Evolutionary conservation across 1,284 basidiomycete genomes (phyloP).

Genomic region (Tilletia setariae): DNA sequence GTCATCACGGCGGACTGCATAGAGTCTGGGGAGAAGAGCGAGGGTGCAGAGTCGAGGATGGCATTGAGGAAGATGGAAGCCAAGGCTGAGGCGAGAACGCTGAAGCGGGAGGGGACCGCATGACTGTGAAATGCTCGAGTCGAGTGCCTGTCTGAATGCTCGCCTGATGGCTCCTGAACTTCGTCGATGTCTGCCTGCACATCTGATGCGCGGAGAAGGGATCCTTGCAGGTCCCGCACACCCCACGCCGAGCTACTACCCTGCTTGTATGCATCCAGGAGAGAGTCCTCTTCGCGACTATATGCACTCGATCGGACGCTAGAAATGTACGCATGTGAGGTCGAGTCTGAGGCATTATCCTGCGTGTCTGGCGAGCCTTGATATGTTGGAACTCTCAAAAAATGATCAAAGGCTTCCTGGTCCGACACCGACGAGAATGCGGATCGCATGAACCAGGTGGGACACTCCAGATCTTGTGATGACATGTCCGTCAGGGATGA

Average conservation of each 20-base stretch:
- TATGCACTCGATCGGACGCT: neutral
- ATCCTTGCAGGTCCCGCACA: slow-evolving; percentile 18
- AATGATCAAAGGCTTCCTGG: slow-evolving; percentile 34
- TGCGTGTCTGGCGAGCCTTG: neutral
- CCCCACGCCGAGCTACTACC: slow-evolving; percentile 15
- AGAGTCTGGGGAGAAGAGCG: slow-evolving; percentile 32
- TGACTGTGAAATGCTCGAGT: neutral
- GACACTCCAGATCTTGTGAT: slow-evolving; percentile 19
- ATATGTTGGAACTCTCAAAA: slow-evolving; percentile 24
- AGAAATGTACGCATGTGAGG: neutral
- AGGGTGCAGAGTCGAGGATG: slow-evolving; percentile 23
- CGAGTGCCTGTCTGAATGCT: too few species aligned
- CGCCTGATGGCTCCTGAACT: neutral
- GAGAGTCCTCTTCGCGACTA: neutral
- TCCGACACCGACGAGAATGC: slow-evolving; percentile 35
- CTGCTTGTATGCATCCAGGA: slow-evolving; percentile 25
- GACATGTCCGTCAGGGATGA: neutral
- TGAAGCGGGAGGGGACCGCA: slow-evolving; percentile 20
- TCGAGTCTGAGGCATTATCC: neutral
- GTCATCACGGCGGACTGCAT: slow-evolving; percentile 2
- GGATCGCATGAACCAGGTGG: slow-evolving; percentile 45
- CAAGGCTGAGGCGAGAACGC: slow-evolving; percentile 25
- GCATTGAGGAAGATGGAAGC: slow-evolving; percentile 25
- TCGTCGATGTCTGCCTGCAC: neutral
- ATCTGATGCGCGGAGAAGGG: neutral